Conservation (phyloP, 805 yeast species). For the Metschnikowia baotianmanensis region DNA sequence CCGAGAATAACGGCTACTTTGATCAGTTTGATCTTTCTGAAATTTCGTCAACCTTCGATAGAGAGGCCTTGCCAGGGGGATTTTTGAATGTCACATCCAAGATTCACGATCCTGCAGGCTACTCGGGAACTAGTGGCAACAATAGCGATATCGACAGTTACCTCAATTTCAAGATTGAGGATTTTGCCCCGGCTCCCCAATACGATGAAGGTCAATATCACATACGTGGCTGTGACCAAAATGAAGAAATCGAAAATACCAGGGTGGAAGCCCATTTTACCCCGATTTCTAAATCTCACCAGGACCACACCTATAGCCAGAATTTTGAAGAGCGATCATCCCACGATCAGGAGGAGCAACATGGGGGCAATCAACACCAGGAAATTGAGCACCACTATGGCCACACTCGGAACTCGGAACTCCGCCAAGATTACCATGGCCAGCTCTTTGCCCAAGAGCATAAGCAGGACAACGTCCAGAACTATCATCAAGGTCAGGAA, state of each 20-base stretch:
- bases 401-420: no score
- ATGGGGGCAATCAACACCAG: no score
- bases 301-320: neutral
- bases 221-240: neutral
- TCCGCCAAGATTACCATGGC: neutral
- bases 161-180: constrained; percentile 11
- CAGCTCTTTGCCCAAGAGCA: neutral
- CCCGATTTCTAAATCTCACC: constrained; percentile 5
- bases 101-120: constrained; percentile 5
- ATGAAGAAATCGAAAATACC: constrained; percentile 7
- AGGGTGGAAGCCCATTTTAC: constrained; percentile 12
- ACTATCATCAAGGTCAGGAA: constrained; percentile 1
- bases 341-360: neutral
- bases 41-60: constrained; percentile 1
- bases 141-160: constrained; percentile 12
- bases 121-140: constrained; percentile 8
- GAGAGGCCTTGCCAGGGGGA: constrained; percentile 6
- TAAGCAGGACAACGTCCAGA: neutral
- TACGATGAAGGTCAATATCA: constrained; percentile 2
- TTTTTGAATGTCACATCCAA: constrained; percentile 11
- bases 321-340: neutral
- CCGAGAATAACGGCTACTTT: constrained; percentile 18
- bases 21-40: constrained; percentile 11
- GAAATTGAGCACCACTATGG: no score
- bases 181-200: constrained; percentile 1